These are phyloP conservation scores for Phytophthora quininea DNA, from an alignment of 352 stramenopile species.

Conservation along the genomic window DNA sequence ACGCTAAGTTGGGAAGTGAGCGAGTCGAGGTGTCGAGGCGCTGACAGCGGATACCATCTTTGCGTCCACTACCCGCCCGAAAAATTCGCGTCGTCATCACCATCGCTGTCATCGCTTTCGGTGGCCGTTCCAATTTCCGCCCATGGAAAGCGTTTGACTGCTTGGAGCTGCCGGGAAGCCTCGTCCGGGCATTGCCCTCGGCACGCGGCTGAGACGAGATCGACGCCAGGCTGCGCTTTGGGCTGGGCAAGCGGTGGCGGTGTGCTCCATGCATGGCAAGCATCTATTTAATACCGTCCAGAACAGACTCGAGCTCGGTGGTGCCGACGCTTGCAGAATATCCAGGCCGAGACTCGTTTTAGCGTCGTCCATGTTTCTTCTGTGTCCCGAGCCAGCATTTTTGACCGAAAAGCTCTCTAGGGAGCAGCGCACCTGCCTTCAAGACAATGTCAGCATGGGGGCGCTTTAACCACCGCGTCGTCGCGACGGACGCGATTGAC, in stretches of 20 bases:
- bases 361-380: not conserved
- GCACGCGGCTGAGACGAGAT: too few species aligned
- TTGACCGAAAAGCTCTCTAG: not conserved
- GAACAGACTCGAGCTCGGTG: too few species aligned
- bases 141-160: not conserved
- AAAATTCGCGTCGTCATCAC: conserved; percentile 21
- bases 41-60: conserved; percentile 7
- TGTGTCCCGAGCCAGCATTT: not conserved
- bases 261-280: too few species aligned
- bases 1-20: conserved; percentile 39
- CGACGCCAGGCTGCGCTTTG: too few species aligned
- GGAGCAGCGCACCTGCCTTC: not conserved
- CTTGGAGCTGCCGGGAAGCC: not conserved
- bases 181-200: too few species aligned
- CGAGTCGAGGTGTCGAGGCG: not conserved
- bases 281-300: too few species aligned
- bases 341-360: too few species aligned
- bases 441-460: not conserved
- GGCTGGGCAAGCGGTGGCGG: too few species aligned
- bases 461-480: too few species aligned
- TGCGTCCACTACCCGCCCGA: not conserved
- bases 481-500: not conserved
- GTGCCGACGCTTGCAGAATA: not conserved
- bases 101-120: conserved; percentile 20
- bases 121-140: conserved; percentile 14